Conservation (phyloP, 768 basidiomycete species). For the Hericium erinaceus region DNA sequence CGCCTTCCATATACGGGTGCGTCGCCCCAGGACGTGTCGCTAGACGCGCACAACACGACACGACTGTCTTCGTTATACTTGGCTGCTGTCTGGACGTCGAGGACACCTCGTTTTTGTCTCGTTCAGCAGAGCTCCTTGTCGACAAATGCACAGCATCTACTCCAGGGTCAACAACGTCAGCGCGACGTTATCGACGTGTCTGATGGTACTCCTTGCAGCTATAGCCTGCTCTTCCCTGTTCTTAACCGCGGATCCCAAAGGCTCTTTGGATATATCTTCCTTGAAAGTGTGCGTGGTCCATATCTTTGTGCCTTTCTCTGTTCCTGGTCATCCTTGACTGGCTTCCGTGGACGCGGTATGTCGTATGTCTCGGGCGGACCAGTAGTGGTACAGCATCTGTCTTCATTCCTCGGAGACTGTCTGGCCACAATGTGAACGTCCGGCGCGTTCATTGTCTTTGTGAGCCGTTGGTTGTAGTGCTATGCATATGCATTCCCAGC, state of each 20-base stretch:
- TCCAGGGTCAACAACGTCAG: conserved; percentile 68
- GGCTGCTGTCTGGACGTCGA: no score
- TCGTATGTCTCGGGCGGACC: not conserved
- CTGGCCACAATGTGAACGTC: no score
- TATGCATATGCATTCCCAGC: not conserved
- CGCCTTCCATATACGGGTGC: no score
- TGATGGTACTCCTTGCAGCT: conserved; percentile 60
- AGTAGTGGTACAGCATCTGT: no score
- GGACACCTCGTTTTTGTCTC: no score
- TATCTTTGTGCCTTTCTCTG: no score
- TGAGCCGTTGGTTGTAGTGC: not conserved
- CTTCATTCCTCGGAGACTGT: no score
- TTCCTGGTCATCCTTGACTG: not conserved
- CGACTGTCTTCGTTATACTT: no score
- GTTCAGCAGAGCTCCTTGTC: not conserved
- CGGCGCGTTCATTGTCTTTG: no score
- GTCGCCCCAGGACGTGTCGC: no score
- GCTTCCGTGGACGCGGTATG: not conserved
- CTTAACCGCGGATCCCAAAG: conserved; percentile 49
- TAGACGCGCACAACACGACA: no score
- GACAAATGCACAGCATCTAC: conserved; percentile 58
- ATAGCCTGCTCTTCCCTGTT: conserved; percentile 70
- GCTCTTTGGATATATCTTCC: conserved; percentile 46
- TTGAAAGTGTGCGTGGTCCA: conserved; percentile 65
- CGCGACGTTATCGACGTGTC: conserved; percentile 63